These are phyloP conservation scores for Calonectria ilicicola DNA, from an alignment of 2,329 filamentous ascomycete genomes.

Conservation along the genomic window DNA sequence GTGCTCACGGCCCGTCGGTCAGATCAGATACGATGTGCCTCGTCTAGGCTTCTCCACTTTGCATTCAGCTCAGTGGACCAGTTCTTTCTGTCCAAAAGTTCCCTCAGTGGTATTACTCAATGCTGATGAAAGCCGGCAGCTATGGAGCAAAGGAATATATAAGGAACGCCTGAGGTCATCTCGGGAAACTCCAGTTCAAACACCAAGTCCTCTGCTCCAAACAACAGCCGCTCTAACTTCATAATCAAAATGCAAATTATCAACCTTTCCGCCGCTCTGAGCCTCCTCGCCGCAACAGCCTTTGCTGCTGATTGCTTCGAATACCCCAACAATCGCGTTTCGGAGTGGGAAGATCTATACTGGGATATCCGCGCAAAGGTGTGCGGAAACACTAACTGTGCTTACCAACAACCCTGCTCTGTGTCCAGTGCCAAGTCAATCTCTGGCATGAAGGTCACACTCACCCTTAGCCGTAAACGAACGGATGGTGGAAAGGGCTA, in stretches of 20 bases:
- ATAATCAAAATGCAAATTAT: slow-evolving; percentile 21
- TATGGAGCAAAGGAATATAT: background rate
- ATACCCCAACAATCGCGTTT: background rate
- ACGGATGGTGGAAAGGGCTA: slow-evolving; percentile 26
- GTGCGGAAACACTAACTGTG: slow-evolving; percentile 26
- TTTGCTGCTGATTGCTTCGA: slow-evolving; percentile 27
- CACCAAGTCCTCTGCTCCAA: background rate
- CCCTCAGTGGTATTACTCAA: background rate
- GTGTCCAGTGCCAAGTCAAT: background rate
- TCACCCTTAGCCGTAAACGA: slow-evolving; percentile 24
- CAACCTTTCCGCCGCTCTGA: slow-evolving; percentile 18
- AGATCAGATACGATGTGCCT: background rate
- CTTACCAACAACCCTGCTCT: slow-evolving; percentile 25
- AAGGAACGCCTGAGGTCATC: background rate
- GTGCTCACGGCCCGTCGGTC: background rate
- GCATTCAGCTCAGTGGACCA: background rate
- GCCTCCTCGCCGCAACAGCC: background rate
- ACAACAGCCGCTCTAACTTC: background rate
- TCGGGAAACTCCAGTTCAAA: background rate
- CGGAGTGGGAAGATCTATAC: slow-evolving; percentile 14
- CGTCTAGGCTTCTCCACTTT: background rate
- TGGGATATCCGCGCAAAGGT: slow-evolving; percentile 29
- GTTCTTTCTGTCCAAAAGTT: no score
- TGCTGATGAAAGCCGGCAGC: background rate
- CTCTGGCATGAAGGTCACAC: slow-evolving; percentile 13